Base-by-base conservation (phyloP, 805 yeast species). In the Wickerhamiella alocasiicola region DNA sequence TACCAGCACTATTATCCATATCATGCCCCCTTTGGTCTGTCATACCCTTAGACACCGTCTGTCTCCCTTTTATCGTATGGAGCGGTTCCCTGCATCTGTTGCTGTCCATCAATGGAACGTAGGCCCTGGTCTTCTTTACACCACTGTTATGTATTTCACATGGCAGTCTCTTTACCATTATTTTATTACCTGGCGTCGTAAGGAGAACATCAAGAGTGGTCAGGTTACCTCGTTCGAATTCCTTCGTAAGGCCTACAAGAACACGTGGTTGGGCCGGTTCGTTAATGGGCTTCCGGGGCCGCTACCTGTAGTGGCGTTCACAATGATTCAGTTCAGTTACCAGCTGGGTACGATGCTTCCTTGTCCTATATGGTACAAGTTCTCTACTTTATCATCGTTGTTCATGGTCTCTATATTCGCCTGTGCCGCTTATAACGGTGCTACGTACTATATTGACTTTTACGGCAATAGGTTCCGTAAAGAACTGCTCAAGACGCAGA, bases 151-250 rank as follows among this genome's bases (percentile, higher is more conserved):
- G 51, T 88, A 88, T 57, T 70, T 87, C 47, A 61, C 81, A 7
- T 88, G 98, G 98, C 98, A 91, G 63, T 71, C 77, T 1, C 59
- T 76, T 9, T 88, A 88, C 60, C 96, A 87, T 60, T 84, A 83
- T 60, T 88, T 88, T 61, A 88, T 88, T 53, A 87, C 96, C 1
- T 72, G 87, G 44, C 73, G 74, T 40, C 68, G 76, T 40, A 77
- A 82, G 26, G 81, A 80, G 39, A 76, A 85, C 63, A 88, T 88
- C 49, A 76, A 76, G 55, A 74, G 80, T 3, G 97, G 97, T 0
- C 71, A 80, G 47, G 81, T 78, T 17, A 88, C 96, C 0, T 81
- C 94, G 11, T 88, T 88, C 59, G 84, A 82, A 44, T 82, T 77
- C 65, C 66, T 88, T 52, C 74, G 93, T 44, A 74, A 75, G 56